Percentiles rank a stretch among this genome's conserved stretches.
These are phyloP conservation scores for Chlamydomonas reinhardtii DNA, from an alignment of 163 green algal genomes.

Conservation along the genomic window DNA sequence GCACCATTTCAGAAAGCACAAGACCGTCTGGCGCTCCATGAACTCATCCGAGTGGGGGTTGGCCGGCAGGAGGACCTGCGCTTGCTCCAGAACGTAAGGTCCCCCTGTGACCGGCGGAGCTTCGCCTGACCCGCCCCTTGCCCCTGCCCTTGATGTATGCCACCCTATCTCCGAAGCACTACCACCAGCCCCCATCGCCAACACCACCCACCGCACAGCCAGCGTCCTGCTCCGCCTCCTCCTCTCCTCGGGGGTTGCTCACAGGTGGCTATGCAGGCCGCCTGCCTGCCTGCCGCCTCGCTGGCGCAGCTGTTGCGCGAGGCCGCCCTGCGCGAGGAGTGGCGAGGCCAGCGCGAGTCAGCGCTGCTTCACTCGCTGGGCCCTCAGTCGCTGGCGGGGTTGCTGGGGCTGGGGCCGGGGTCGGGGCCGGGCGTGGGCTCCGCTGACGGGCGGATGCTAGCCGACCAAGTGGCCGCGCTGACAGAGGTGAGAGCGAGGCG, in stretches of 20 bases:
- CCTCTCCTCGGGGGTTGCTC: background rate
- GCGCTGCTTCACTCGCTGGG: slow-evolving; percentile 29
- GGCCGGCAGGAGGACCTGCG: slow-evolving; percentile 55
- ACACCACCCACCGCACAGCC: too few species aligned
- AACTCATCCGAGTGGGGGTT: slow-evolving; percentile 50
- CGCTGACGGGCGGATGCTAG: slow-evolving; percentile 17
- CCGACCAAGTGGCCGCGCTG: slow-evolving; percentile 20
- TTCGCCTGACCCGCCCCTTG: too few species aligned
- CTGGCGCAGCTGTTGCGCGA: slow-evolving; percentile 42
- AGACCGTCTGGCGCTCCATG: slow-evolving; percentile 53
- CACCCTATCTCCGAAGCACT: too few species aligned
- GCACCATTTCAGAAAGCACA: slow-evolving; percentile 10
- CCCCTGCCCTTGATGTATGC: too few species aligned
- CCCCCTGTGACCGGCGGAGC: too few species aligned
- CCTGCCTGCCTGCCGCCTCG: slow-evolving; percentile 13
- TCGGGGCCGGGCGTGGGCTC: background rate
- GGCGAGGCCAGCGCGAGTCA: slow-evolving; percentile 39
- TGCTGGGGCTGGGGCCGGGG: background rate
- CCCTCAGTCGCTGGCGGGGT: background rate
- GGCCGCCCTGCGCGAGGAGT: slow-evolving; percentile 52
- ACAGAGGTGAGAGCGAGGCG: slow-evolving; percentile 8
- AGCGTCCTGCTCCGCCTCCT: too few species aligned
- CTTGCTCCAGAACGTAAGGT: slow-evolving; percentile 48
- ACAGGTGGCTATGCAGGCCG: slow-evolving; percentile 25
- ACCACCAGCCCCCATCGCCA: too few species aligned